A percentile compares a stretch with the other conserved stretches of the same genome.
These are phyloP conservation scores for Salix arbutifolia DNA, from an alignment of 345 rosid genomes.

Conservation along the genomic window DNA sequence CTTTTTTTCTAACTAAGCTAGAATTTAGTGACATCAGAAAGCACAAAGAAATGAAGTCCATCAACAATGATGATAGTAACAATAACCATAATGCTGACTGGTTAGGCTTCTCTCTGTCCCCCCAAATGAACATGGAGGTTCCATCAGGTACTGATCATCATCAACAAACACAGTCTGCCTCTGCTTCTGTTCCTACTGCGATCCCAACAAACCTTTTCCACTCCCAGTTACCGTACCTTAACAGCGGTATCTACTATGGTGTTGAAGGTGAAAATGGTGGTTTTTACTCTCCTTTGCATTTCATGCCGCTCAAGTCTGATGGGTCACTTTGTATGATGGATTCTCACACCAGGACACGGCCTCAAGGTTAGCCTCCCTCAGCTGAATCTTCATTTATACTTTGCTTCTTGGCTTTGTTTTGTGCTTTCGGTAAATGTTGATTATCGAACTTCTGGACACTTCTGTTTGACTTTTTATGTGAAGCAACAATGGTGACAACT, in stretches of 20 bases:
- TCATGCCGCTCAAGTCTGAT: slow-evolving; percentile 89
- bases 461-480: slow-evolving; percentile 32
- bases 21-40: neutral
- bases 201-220: slow-evolving; percentile 35
- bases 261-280: slow-evolving; percentile 39
- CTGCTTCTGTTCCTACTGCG: slow-evolving; percentile 31
- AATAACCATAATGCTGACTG: slow-evolving; percentile 38
- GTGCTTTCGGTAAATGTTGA: slow-evolving; percentile 3
- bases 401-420: slow-evolving; percentile 15
- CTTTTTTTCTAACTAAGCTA: slow-evolving; percentile 11
- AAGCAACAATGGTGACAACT: slow-evolving; percentile 43
- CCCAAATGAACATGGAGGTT: slow-evolving; percentile 64
- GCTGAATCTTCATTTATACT: slow-evolving; percentile 14
- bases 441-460: slow-evolving; percentile 11
- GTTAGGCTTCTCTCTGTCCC: slow-evolving; percentile 84
- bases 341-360: slow-evolving; percentile 70
- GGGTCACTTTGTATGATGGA: slow-evolving; percentile 94
- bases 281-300: slow-evolving; percentile 52
- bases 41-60: slow-evolving; percentile 42
- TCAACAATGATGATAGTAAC: slow-evolving; percentile 47
- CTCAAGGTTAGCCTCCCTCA: slow-evolving; percentile 45
- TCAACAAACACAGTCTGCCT: slow-evolving; percentile 19
- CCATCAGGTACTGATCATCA: slow-evolving; percentile 15
- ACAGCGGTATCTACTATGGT: slow-evolving; percentile 51
- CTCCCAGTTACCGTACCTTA: slow-evolving; percentile 27